These are phyloP conservation scores for Stereocaulon alpinum DNA, from an alignment of 495 filamentous ascomycete species.

Conservation along the genomic window DNA sequence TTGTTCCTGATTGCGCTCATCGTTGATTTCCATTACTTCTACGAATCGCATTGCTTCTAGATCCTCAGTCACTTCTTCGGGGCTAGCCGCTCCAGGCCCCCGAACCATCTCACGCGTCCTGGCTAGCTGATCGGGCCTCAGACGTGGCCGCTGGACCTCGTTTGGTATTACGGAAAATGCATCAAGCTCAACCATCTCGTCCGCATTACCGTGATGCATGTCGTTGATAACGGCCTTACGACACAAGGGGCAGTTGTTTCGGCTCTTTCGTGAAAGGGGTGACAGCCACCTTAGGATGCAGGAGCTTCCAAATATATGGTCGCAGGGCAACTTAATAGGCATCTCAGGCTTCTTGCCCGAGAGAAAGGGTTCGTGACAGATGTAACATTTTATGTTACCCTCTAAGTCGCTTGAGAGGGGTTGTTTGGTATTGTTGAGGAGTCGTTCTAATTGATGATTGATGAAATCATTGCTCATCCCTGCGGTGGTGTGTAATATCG, in stretches of 20 bases:
- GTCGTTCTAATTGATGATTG: not conserved
- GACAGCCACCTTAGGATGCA: not conserved
- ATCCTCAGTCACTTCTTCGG: no score
- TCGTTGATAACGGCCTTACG: not conserved
- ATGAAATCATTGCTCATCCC: no score
- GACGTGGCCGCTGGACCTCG: no score
- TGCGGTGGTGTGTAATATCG: no score
- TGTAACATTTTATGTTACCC: not conserved
- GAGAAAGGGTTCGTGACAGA: not conserved
- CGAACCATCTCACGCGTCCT: no score
- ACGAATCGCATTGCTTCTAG: not conserved
- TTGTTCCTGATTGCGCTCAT: not conserved
- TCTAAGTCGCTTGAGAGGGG: not conserved
- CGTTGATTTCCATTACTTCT: no score
- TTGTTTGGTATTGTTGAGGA: not conserved
- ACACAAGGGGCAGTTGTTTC: not conserved
- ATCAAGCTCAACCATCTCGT: not conserved
- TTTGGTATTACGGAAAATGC: no score
- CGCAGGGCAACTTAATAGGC: not conserved
- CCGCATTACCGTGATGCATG: not conserved
- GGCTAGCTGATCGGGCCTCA: no score
- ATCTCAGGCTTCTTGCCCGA: not conserved
- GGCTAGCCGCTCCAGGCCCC: no score
- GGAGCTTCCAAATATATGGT: not conserved
- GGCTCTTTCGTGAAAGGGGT: not conserved